Conservation (phyloP, 108 stramenopile genomes). For the Craspedostauros australis region DNA sequence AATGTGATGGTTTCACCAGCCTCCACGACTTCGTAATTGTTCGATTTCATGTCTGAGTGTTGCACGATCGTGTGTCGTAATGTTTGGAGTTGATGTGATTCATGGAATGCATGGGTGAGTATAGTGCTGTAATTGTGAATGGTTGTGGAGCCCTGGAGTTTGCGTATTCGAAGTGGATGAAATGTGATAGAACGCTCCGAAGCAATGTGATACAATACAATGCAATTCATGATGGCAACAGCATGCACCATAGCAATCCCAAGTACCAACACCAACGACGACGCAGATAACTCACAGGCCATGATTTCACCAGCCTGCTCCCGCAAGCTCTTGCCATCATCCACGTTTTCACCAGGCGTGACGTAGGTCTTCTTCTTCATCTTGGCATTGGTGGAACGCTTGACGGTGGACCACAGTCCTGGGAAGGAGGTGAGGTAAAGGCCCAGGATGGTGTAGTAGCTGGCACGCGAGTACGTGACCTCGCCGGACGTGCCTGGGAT, state of each 20-base stretch:
- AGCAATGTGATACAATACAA: constrained; percentile 1
- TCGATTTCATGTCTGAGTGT: constrained; percentile 83
- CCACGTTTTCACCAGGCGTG: constrained; percentile 47
- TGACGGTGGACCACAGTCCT: constrained; percentile 86
- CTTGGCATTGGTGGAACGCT: constrained; percentile 85
- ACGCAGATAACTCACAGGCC: constrained; percentile 68
- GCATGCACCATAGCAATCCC: too few relatives aligned
- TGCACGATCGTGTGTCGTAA: background rate
- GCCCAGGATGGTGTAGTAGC: constrained; percentile 88
- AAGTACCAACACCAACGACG: background rate
- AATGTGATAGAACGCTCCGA: background rate
- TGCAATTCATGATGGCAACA: too few relatives aligned
- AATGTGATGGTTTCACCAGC: constrained; percentile 92
- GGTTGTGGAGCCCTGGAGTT: too few relatives aligned
- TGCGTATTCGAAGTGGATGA: background rate
- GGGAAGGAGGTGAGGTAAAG: constrained; percentile 86
- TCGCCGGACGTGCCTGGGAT: constrained; percentile 33
- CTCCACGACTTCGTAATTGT: constrained; percentile 89
- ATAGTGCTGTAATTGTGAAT: too few relatives aligned
- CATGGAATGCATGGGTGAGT: too few relatives aligned
- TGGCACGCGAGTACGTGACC: constrained; percentile 70
- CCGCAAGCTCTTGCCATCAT: constrained; percentile 52
- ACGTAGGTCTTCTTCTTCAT: constrained; percentile 85
- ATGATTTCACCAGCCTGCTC: constrained; percentile 90
- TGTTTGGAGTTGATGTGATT: background rate